A percentile compares a stretch with the other conserved stretches of the same genome.
phyloP scores from a whole-genome alignment of 169 alveolate species.

The Plasmodium vinckei region DNA sequence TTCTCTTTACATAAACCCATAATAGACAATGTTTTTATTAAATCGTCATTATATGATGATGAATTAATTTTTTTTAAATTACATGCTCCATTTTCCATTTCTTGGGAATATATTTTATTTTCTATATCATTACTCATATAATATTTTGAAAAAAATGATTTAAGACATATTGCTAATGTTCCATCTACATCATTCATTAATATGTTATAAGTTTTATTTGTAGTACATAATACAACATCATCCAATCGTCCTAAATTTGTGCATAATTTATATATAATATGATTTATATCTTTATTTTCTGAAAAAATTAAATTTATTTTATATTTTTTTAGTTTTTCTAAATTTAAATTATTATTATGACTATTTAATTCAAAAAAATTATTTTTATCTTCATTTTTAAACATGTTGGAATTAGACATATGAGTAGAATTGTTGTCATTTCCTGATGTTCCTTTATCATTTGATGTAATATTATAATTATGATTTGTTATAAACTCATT shows the following conservation, averaged over 20 bases:
- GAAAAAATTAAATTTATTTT: conserved; percentile 69
- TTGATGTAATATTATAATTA: conserved; percentile 13
- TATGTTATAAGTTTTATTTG: conserved; percentile 59
- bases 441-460: not conserved
- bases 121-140: conserved; percentile 4
- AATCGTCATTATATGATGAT: conserved; percentile 13
- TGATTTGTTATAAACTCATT: conserved; percentile 57
- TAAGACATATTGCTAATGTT: conserved; percentile 67
- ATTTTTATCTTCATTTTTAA: not conserved
- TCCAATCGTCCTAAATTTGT: conserved; percentile 44
- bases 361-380: conserved; percentile 51
- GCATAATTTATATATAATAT: conserved; percentile 61
- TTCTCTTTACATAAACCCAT: conserved; percentile 74
- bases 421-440: not conserved
- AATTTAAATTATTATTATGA: conserved; percentile 25
- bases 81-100: not conserved
- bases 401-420: not conserved
- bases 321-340: conserved; percentile 42
- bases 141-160: conserved; percentile 47
- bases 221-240: conserved; percentile 71
- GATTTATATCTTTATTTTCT: conserved; percentile 68
- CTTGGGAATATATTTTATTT: not conserved
- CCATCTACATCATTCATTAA: conserved; percentile 71
- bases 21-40: conserved; percentile 59
- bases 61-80: not conserved